phyloP scores from a whole-genome alignment of 2,329 filamentous ascomycete species.

The Onygena corvina region DNA sequence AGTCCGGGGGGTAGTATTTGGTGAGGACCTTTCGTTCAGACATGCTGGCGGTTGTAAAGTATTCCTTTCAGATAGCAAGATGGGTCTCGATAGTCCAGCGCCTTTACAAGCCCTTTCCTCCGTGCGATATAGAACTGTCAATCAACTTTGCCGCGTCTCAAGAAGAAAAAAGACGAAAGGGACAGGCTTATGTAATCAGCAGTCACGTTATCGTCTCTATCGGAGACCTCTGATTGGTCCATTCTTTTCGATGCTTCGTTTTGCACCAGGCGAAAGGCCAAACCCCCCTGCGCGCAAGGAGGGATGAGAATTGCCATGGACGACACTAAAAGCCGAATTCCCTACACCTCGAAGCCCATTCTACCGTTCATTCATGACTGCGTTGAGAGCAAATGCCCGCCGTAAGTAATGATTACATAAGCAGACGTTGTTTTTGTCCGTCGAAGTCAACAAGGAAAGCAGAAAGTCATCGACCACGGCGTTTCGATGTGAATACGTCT shows the following conservation, averaged over 20 bases:
- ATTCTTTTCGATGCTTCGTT: neutral
- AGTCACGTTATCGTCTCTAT: neutral
- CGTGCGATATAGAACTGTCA: neutral
- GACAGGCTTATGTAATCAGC: neutral
- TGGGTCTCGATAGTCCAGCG: no score
- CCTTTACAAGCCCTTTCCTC: neutral
- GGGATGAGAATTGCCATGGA: no score
- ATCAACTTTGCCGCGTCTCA: neutral
- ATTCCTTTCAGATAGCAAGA: neutral
- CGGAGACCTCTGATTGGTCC: neutral
- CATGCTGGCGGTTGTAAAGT: conserved; percentile 39
- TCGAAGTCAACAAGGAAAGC: conserved; percentile 1
- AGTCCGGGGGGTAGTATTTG: conserved; percentile 38
- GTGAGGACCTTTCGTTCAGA: conserved; percentile 73
- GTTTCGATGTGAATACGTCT: neutral
- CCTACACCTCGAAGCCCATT: no score
- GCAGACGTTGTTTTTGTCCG: neutral
- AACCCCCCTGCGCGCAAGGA: neutral
- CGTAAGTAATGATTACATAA: neutral
- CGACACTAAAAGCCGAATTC: no score
- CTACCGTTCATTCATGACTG: no score
- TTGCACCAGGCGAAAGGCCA: neutral
- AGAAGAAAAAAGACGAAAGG: neutral
- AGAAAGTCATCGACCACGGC: neutral
- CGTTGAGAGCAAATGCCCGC: no score